Conservation (phyloP, 257 asterid species). For the Nicotiana tabacum region DNA sequence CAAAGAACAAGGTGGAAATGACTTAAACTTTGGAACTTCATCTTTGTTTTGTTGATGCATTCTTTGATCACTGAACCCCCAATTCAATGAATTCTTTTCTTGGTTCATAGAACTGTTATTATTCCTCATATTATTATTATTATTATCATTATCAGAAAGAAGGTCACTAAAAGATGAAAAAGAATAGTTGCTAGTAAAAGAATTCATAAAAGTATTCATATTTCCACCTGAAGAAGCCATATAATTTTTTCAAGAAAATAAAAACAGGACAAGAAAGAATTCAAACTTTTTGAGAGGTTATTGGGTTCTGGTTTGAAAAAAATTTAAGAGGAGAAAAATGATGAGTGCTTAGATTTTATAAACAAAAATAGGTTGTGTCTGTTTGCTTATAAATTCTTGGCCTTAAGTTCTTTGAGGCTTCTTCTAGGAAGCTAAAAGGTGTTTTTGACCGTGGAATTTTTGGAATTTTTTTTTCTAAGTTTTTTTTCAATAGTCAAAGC, state of each 20-base stretch:
- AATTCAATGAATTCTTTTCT: background rate
- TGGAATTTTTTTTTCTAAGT: background rate
- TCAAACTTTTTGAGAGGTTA: background rate
- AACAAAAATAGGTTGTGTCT: background rate
- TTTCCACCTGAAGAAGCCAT: slow-evolving; percentile 37
- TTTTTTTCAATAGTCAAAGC: slow-evolving; percentile 27
- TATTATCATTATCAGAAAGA: slow-evolving; percentile 18
- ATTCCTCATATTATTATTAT: slow-evolving; percentile 20
- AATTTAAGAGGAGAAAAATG: background rate
- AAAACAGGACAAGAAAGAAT: background rate
- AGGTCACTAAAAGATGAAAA: slow-evolving; percentile 32
- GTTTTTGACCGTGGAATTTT: slow-evolving; percentile 33
- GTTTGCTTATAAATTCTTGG: background rate
- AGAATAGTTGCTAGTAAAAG: slow-evolving; percentile 13
- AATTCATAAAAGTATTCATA: slow-evolving; percentile 17
- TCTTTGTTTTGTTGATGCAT: background rate
- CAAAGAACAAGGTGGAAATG: slow-evolving; percentile 51
- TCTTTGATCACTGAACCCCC: slow-evolving; percentile 27
- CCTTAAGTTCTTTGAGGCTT: background rate
- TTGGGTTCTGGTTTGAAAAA: background rate
- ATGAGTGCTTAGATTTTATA: background rate
- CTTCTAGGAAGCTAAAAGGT: slow-evolving; percentile 25
- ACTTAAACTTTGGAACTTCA: slow-evolving; percentile 37
- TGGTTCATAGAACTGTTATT: background rate
- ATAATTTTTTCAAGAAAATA: background rate